Base-by-base conservation (phyloP, 441 rosid genomes). In the Adansonia madagascariensis region DNA sequence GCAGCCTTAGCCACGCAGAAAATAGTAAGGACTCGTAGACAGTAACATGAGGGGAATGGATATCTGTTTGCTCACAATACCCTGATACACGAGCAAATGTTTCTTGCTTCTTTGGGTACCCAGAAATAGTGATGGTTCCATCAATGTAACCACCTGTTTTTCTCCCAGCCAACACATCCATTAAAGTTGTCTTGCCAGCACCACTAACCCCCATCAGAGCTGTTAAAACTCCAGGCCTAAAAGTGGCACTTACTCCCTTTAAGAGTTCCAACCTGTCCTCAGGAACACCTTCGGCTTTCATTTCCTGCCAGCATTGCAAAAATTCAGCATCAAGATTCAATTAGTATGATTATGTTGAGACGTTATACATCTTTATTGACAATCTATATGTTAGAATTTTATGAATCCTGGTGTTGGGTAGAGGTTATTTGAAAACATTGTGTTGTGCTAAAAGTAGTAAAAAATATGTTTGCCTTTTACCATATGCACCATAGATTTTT, bases 141-240 rank as follows among this genome's bases (percentile, higher is more conserved):
- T 79, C 83, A 18, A 91, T 84, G 70, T 86, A 84, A 39, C 94
- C 94, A 9, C 90, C 89, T 2, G 92, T 88, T 86, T 91, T 91
- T 78, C 95, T 81, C 67, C 95, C 95, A 18, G 95, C 88, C 76
- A 91, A 74, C 15, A 91, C 95, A 79, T 91, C 95, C 93, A 91
- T 87, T 27, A 91, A 80, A 20, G 95, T 91, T 71, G 95, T 91
- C 78, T 91, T 91, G n/a, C 94, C 94, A 57, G 94, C 92, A 3
- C 93, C 95, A 17, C 93, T 89, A 15, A 91, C 77, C 4, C 95
- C 95, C 90, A 91, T 89, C 49, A 91, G 78, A 47, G 35, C 35
- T 31, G 35, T 31, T 31, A 31, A 4, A 4, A 31, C 35, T 31
- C 35, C 35, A 31, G 35, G 35, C 35, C 35, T 31, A 4, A 31